A percentile compares a stretch with the other conserved stretches of the same genome.
Evolutionary conservation across 352 stramenopile species (phyloP).

Genomic region (Pythium dissotocum): DNA sequence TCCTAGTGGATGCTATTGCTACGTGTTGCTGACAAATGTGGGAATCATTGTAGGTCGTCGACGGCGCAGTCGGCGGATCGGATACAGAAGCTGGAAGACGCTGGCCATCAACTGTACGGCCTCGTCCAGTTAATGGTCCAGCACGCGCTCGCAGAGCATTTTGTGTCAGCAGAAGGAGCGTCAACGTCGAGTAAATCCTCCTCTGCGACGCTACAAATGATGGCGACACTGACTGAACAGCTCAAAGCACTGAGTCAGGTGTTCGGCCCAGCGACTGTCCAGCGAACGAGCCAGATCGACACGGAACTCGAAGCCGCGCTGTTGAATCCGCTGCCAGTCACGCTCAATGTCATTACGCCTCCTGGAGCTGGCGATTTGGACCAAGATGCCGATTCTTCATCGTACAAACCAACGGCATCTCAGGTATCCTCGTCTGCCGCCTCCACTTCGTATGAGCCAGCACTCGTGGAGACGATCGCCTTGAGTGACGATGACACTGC

Average conservation of each 20-base stretch:
- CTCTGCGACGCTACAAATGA: constrained; percentile 6
- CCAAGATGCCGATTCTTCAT: not conserved
- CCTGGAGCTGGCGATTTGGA: not conserved
- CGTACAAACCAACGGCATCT: not conserved
- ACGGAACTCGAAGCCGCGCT: constrained; percentile 3
- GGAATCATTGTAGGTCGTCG: constrained; percentile 26
- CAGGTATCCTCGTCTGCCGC: constrained; percentile 18
- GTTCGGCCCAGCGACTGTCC: not conserved
- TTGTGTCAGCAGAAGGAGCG: constrained; percentile 16
- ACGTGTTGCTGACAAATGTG: not conserved
- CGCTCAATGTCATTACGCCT: constrained; percentile 6
- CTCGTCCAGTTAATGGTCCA: constrained; percentile 70
- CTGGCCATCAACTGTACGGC: constrained; percentile 54
- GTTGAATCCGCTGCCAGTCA: constrained; percentile 19
- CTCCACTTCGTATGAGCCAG: constrained; percentile 4
- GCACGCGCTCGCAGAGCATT: constrained; percentile 69
- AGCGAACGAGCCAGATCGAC: not conserved
- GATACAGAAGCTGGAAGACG: constrained; percentile 67
- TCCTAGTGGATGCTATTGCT: not conserved
- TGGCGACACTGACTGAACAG: constrained; percentile 14
- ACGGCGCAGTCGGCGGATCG: constrained; percentile 51
- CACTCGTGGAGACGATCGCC: constrained; percentile 3
- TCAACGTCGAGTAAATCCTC: not conserved
- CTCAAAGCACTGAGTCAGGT: constrained; percentile 11
- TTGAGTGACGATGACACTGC: not conserved